These are phyloP conservation scores for Westerdykella aurantiaca DNA, from an alignment of 2,329 filamentous ascomycete genomes.

Conservation along the genomic window DNA sequence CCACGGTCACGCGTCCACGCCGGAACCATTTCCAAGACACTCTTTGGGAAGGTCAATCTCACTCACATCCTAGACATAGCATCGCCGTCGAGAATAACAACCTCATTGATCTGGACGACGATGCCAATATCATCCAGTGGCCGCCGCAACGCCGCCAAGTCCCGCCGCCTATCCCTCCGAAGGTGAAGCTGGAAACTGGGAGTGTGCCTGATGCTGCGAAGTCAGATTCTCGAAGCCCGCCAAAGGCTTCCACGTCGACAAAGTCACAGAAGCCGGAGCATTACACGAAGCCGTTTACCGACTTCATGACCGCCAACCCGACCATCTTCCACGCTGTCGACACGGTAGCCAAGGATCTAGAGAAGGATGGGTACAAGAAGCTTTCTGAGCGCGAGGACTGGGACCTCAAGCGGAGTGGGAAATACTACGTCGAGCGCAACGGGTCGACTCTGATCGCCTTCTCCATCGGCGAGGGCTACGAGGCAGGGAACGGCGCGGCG, in stretches of 20 bases:
- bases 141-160: constrained; percentile 19
- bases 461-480: constrained; percentile 71
- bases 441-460: constrained; percentile 83
- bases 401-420: constrained; percentile 74
- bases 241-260: neutral
- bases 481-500: constrained; percentile 77
- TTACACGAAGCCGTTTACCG: constrained; percentile 77
- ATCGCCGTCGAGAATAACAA: constrained; percentile 9
- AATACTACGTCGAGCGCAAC: constrained; percentile 85
- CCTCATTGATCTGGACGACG: constrained; percentile 26
- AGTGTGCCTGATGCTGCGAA: constrained; percentile 12
- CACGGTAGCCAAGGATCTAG: constrained; percentile 68
- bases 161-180: constrained; percentile 36
- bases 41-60: neutral
- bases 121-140: constrained; percentile 14
- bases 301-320: constrained; percentile 83
- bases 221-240: constrained; percentile 4
- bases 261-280: constrained; percentile 27
- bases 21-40: constrained; percentile 10
- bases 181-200: constrained; percentile 20
- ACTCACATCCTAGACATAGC: neutral
- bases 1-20: constrained; percentile 10
- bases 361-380: constrained; percentile 67
- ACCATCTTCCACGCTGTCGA: constrained; percentile 89
- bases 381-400: constrained; percentile 76